Evolutionary conservation across 73 alveolate species (phyloP), one percentile per base, ranked within the genome.

Genomic region (Effrenium voratum): DNA sequence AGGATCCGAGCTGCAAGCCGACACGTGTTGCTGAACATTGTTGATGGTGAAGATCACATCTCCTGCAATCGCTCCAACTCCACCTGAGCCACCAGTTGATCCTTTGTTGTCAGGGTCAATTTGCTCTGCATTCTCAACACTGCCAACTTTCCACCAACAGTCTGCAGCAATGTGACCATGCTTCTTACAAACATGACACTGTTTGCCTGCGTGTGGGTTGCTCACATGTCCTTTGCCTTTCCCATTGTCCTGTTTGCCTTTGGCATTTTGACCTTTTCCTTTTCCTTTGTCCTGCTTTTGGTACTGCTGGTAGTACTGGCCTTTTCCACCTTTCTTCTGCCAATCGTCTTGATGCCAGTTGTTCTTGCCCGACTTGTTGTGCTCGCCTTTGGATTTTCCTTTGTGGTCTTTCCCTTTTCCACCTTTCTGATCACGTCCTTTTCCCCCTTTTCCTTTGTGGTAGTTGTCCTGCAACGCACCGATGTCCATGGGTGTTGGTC

Each of bases 121-220:
- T 36, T 38, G 66, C 22, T 75, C 85, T 5, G 90, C 43, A 26
- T 79, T 66, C 43, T 55, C 93, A 24, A 41, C 43, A 1, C 28
- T 76, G 3, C 52, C 75, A 41, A 82, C 93, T 52, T 82, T 82
- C 76, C 93, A 82, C 36, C 44, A 40, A 52, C 93, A 82, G 16
- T 82, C 75, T 3, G 73, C 93, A 19, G 93, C 93, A n/a, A 50
- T 82, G 93, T 82, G 93, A 1, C 93, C 93, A 82, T 82, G 44
- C 36, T 52, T 82, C 50, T 50, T n/a, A 76, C 93, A 82, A 24
- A 82, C 34, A 34, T 82, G 93, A 36, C 93, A 82, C 26, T 82
- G 93, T 47, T 82, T 82, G 12, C 93, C 93, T 3, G 93, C 93
- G 22, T 50, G 73, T 8, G 93, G 90, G 46, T 70, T 70, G 86